A percentile compares a stretch with the other conserved stretches of the same genome.
Conservation (phyloP, 805 yeast species). For the Candida lessepsii region DNA sequence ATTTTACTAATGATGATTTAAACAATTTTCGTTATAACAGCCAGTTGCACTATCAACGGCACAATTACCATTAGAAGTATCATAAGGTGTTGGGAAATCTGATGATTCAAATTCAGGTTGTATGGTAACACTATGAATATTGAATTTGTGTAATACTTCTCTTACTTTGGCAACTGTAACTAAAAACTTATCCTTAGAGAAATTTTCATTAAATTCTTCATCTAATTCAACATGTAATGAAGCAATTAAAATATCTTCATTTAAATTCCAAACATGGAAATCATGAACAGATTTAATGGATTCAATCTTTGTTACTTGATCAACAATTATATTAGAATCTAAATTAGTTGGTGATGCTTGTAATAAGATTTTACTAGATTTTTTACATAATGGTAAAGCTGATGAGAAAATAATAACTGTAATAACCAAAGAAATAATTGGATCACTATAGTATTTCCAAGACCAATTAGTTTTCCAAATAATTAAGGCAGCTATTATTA, state of each 20-base stretch:
- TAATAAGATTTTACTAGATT: constrained; percentile 80
- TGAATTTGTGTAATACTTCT: constrained; percentile 74
- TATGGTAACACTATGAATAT: constrained; percentile 90
- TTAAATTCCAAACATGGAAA: constrained; percentile 94
- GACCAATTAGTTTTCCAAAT: constrained; percentile 91
- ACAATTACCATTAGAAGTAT: constrained; percentile 27
- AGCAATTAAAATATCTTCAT: constrained; percentile 83
- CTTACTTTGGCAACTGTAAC: constrained; percentile 74
- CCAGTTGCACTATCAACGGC: constrained; percentile 29
- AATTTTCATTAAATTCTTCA: constrained; percentile 39
- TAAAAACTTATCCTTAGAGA: constrained; percentile 47
- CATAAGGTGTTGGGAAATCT: constrained; percentile 7
- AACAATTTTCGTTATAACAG: constrained; percentile 29
- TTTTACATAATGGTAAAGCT: constrained; percentile 85
- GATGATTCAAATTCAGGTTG: constrained; percentile 78
- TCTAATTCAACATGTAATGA: constrained; percentile 79
- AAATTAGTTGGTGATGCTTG: constrained; percentile 92
- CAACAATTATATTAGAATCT: constrained; percentile 69
- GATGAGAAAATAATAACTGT: constrained; percentile 86
- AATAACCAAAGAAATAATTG: constrained; percentile 78
- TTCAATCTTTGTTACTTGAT: constrained; percentile 62
- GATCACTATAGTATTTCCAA: constrained; percentile 88
- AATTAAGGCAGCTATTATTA: constrained; percentile 81
- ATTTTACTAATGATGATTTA: constrained; percentile 7
- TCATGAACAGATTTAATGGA: constrained; percentile 89